Base-by-base conservation (phyloP, 371 early-diverging fungal genomes). In the Nematocida sp. region DNA sequence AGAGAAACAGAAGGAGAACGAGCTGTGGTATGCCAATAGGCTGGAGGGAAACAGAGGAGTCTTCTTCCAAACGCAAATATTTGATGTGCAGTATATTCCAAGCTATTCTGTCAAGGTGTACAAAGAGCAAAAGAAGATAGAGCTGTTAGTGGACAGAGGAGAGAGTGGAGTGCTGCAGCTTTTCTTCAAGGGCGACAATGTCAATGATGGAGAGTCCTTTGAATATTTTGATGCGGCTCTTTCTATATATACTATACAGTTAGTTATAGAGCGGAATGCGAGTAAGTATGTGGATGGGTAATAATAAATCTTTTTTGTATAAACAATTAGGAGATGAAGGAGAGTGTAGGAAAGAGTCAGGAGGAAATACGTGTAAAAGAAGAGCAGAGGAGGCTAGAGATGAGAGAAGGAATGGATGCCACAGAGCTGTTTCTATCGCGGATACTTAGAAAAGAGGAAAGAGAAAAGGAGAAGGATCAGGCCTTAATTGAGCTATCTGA, bases 211-310 rank as follows among this genome's bases (percentile, higher is more conserved):
- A 35, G 13, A 30, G 20, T 39, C 49, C 25, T 68, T 68, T 59
- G 56, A 55, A 11, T 49, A 59, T 68, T 68, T 68, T 68, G 56
- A 59, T 42, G 36, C 69, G 16, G 61, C 9, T 2, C 28, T 68
- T 4, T 57, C 59, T 30, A 48, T 68, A 45, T 68, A 68, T 42
- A 68, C 69, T 7, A 55, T 68, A 9, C 61, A 61, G 20, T 18
- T 68, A 45, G n/a, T 45, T 13, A 57, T 51, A 28, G 26, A 9
- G 1, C 47, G 1, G 45, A 0, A 60, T 16, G 40, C 7, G 5
- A 47, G 35, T 13, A 26, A 20, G 20, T n/a, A 56, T 26, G 42
- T 26, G 26, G 30, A 18, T 26, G n/a, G n/a, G n/a, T n/a, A n/a
- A n/a, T n/a, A n/a, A n/a, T n/a, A 11, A 45, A 45, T 11, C 45